These are phyloP conservation scores for Poteriospumella lacustris DNA, from an alignment of 108 stramenopile genomes.

Conservation along the genomic window DNA sequence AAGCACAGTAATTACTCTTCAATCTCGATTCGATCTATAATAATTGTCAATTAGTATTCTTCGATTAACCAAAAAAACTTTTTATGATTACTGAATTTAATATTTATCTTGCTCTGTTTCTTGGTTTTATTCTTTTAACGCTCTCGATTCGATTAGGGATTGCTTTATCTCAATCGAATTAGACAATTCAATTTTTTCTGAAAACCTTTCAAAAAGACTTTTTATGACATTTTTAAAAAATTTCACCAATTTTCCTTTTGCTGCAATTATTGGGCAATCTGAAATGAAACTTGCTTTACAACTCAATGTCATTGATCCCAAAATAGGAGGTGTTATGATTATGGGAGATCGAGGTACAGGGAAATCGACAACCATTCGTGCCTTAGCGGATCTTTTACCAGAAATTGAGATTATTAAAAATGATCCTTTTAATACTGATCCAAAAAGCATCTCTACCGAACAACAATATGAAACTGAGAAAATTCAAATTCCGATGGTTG, in stretches of 20 bases:
- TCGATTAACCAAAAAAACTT: no score
- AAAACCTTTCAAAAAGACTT: no score
- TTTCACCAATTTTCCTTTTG: slow-evolving; percentile 29
- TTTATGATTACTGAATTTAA: no score
- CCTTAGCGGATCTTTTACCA: slow-evolving; percentile 85
- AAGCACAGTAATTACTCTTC: no score
- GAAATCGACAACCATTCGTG: slow-evolving; percentile 89
- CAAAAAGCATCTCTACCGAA: slow-evolving; percentile 44
- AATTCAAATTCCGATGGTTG: slow-evolving; percentile 80
- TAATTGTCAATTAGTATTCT: no score
- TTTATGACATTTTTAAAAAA: neutral
- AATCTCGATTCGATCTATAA: no score
- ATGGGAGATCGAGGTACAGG: slow-evolving; percentile 88
- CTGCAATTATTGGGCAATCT: slow-evolving; percentile 76
- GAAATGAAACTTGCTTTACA: slow-evolving; percentile 79
- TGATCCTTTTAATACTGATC: slow-evolving; percentile 84
- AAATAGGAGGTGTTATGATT: slow-evolving; percentile 91
- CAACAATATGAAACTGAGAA: slow-evolving; percentile 80
- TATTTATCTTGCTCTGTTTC: no score
- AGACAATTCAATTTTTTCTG: no score
- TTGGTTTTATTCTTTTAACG: no score
- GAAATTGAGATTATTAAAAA: slow-evolving; percentile 75
- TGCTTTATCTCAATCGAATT: no score
- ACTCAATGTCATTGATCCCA: slow-evolving; percentile 74
- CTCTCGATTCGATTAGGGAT: no score